phyloP scores from a whole-genome alignment of 768 basidiomycete genomes.

The Mycena rebaudengoi region DNA sequence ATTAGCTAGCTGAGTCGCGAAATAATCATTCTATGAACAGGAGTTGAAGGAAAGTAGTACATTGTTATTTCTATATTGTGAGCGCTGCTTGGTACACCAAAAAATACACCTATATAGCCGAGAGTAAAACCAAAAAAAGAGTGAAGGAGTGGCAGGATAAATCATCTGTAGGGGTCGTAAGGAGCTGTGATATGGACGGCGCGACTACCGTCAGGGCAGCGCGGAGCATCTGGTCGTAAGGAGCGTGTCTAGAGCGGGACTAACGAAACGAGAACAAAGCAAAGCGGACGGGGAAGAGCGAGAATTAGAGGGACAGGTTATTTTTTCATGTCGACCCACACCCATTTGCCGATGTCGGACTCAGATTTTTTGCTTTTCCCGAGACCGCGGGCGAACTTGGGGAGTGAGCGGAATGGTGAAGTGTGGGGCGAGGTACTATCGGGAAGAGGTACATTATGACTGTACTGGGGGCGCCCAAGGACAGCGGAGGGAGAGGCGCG shows the following conservation, averaged over 20 bases:
- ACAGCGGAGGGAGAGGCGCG: constrained; percentile 23
- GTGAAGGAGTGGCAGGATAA: background rate
- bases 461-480: constrained; percentile 19
- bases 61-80: too few relatives aligned
- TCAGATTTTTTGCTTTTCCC: constrained; percentile 1
- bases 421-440: background rate
- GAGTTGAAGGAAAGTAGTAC: too few relatives aligned
- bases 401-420: constrained; percentile 7
- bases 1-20: too few relatives aligned
- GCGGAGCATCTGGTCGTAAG: constrained; percentile 1
- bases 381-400: constrained; percentile 14
- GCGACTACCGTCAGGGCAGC: background rate
- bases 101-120: too few relatives aligned
- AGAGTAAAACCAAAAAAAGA: background rate
- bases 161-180: constrained; percentile 18
- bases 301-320: background rate
- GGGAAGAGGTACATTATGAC: constrained; percentile 5
- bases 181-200: constrained; percentile 12
- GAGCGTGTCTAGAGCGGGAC: background rate
- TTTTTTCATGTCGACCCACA: constrained; percentile 23
- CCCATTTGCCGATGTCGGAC: constrained; percentile 17
- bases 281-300: background rate
- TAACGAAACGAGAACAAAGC: background rate
- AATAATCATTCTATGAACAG: too few relatives aligned
- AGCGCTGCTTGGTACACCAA: too few relatives aligned